Conservation (phyloP, 1,284 basidiomycete species). For the Bondarzewia mesenterica region DNA sequence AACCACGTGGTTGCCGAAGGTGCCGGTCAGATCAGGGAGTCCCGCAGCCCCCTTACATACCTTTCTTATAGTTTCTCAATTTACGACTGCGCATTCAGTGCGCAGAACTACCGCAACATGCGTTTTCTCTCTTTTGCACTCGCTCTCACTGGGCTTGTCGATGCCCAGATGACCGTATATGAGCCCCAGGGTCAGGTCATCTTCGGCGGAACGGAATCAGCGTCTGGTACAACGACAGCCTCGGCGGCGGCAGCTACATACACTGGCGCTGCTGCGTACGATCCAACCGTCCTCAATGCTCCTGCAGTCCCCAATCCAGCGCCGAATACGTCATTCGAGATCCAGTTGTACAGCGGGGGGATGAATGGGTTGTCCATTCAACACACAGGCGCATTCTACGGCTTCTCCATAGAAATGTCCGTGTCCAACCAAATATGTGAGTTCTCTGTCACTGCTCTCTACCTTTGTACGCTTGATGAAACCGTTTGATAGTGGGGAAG, state of each 20-base stretch:
- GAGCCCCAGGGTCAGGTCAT: conserved; percentile 12
- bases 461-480: neutral
- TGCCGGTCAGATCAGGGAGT: no score
- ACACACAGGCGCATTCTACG: conserved; percentile 32
- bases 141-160: neutral
- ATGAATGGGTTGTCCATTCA: conserved; percentile 22
- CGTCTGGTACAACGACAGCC: neutral
- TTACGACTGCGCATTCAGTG: neutral
- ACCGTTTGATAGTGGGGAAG: conserved; percentile 15
- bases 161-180: conserved; percentile 11
- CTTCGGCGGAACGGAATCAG: conserved; percentile 6
- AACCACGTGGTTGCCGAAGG: no score
- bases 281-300: conserved; percentile 31
- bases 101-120: conserved; percentile 4
- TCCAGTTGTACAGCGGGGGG: conserved; percentile 32
- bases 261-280: conserved; percentile 36
- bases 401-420: conserved; percentile 42
- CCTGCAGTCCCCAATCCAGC: conserved; percentile 26
- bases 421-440: conserved; percentile 30
- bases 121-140: conserved; percentile 6
- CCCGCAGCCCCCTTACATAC: no score
- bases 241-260: conserved; percentile 24
- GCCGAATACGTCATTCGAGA: conserved; percentile 24
- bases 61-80: no score
- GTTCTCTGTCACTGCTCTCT: conserved; percentile 10